These are phyloP conservation scores for Sideroxylon spinosum DNA, from an alignment of 179 eudicot species.

Conservation along the genomic window DNA sequence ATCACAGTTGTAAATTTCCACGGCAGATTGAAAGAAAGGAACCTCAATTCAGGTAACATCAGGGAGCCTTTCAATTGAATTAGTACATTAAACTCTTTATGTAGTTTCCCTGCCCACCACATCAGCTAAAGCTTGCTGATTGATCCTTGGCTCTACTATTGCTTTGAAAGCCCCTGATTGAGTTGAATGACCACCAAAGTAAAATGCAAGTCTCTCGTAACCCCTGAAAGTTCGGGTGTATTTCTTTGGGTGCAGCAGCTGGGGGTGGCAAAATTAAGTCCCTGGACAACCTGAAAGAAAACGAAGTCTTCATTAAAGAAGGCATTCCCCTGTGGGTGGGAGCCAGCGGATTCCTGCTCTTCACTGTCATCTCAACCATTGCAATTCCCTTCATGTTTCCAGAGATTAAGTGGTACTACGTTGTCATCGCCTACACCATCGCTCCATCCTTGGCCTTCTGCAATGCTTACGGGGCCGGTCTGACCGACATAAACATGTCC, in stretches of 20 bases:
- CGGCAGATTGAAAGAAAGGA: slow-evolving; percentile 32
- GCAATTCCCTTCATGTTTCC: slow-evolving; percentile 52
- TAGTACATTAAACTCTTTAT: neutral
- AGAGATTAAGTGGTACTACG: slow-evolving; percentile 61
- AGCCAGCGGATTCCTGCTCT: slow-evolving; percentile 39
- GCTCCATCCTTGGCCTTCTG: slow-evolving; percentile 72
- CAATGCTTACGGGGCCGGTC: slow-evolving; percentile 76
- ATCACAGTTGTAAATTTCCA: slow-evolving; percentile 39
- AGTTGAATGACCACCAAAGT: no score
- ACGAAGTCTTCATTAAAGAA: slow-evolving; percentile 49
- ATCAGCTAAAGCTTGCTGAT: no score
- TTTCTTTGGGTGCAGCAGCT: neutral
- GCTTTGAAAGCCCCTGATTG: no score
- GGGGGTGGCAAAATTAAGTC: slow-evolving; percentile 18
- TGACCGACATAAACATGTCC: slow-evolving; percentile 71
- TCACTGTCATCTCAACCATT: slow-evolving; percentile 43
- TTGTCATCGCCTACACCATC: slow-evolving; percentile 51
- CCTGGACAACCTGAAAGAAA: slow-evolving; percentile 27
- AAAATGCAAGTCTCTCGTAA: no score
- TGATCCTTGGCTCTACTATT: no score
- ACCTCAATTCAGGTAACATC: slow-evolving; percentile 27
- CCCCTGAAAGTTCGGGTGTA: no score
- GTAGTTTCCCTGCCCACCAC: no score
- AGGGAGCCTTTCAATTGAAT: neutral
- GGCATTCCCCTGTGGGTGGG: slow-evolving; percentile 58